Evolutionary conservation across 805 yeast species (phyloP).

Genomic region (Wickerhamiella vanderwaltii): DNA sequence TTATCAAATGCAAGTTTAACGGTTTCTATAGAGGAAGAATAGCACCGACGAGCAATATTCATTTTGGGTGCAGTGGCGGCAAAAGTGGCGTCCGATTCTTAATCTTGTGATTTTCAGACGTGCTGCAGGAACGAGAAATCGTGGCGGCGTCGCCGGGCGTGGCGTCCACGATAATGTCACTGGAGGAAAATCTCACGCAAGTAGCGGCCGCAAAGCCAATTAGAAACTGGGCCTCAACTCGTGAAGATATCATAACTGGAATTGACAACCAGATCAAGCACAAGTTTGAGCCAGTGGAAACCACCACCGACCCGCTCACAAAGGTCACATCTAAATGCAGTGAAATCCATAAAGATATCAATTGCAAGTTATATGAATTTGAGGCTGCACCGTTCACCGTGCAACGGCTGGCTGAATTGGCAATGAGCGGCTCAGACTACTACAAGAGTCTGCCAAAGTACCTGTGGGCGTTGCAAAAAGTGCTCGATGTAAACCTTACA

Average conservation of each 20-base stretch:
- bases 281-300: constrained; percentile 12
- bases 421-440: constrained; percentile 21
- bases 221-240: constrained; percentile 12
- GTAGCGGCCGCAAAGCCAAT: constrained; percentile 11
- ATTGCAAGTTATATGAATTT: constrained; percentile 12
- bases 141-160: too few relatives aligned
- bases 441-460: constrained; percentile 21
- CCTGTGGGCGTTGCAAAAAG: constrained; percentile 17
- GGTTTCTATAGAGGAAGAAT: too few relatives aligned
- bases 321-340: constrained; percentile 12
- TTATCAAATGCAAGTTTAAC: constrained; percentile 21
- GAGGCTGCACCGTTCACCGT: constrained; percentile 30
- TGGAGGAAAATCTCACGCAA: not conserved
- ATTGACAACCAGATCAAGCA: not conserved
- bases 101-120: too few relatives aligned
- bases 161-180: too few relatives aligned
- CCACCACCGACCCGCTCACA: constrained; percentile 19
- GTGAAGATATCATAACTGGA: constrained; percentile 9
- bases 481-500: constrained; percentile 14
- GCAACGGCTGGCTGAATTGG: constrained; percentile 30
- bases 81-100: too few relatives aligned
- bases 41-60: too few relatives aligned
- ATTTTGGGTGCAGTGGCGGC: too few relatives aligned
- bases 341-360: constrained; percentile 11
- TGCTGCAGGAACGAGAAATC: too few relatives aligned